Conservation (phyloP, 2,329 filamentous ascomycete genomes). For the Clathrospora elynae region DNA sequence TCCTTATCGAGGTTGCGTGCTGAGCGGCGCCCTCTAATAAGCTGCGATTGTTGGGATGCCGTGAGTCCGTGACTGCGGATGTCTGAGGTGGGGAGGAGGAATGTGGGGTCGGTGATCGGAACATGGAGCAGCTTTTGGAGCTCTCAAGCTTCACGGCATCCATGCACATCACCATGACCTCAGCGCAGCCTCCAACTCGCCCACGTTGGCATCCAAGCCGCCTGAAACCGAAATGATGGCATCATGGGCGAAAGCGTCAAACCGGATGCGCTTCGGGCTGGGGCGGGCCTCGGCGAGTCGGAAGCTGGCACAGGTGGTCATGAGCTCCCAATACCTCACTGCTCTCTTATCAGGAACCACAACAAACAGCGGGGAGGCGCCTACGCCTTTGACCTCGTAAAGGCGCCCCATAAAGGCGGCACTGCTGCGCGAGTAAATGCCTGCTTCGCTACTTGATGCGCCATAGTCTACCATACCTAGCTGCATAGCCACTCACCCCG, state of each 20-base stretch:
- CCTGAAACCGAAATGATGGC: constrained; percentile 43
- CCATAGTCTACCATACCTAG: constrained; percentile 19
- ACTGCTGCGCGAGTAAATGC: constrained; percentile 15
- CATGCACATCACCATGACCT: constrained; percentile 17
- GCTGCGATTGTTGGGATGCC: constrained; percentile 28
- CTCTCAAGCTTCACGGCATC: constrained; percentile 15
- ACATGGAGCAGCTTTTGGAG: constrained; percentile 13
- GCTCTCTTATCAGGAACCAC: constrained; percentile 36
- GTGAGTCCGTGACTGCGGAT: constrained; percentile 31
- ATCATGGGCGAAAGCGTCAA: constrained; percentile 34
- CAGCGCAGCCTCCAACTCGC: constrained; percentile 37
- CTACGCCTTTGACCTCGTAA: constrained; percentile 37
- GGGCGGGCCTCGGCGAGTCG: constrained; percentile 41
- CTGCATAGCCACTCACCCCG: constrained; percentile 39
- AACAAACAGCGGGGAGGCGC: constrained; percentile 31
- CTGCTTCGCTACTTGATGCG: constrained; percentile 30
- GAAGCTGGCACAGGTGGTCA: constrained; percentile 23
- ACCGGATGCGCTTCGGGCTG: constrained; percentile 32
- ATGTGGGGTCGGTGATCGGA: constrained; percentile 27
- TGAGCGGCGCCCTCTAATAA: constrained; percentile 24
- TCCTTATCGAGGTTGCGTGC: constrained; percentile 35
- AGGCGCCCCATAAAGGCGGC: constrained; percentile 38
- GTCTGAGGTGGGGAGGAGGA: constrained; percentile 28
- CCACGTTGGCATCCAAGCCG: constrained; percentile 43
- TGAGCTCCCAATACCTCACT: constrained; percentile 31